Percentiles rank a stretch among this genome's conserved stretches.
Conservation (phyloP, 2,329 filamentous ascomycete genomes). For the Talaromyces sp. region DNA sequence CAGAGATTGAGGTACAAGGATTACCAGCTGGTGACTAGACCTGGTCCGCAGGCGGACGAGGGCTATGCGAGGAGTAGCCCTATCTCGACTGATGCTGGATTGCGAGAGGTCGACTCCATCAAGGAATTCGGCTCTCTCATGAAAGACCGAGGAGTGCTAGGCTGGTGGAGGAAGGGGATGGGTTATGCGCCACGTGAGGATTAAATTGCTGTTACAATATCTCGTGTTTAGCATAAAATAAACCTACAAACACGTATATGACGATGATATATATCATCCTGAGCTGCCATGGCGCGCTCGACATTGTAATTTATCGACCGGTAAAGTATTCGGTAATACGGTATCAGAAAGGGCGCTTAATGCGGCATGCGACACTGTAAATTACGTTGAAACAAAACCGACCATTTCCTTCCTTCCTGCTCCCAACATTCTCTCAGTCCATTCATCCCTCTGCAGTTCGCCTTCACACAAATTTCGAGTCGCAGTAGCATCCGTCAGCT, state of each 20-base stretch:
- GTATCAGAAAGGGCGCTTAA: not conserved
- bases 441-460: not conserved
- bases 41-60: constrained; percentile 31
- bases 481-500: not conserved
- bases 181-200: constrained; percentile 33
- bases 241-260: not conserved
- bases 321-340: not conserved
- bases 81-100: constrained; percentile 19
- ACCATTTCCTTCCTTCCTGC: not conserved
- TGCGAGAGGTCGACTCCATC: constrained; percentile 57
- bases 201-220: not conserved
- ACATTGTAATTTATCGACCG: not conserved
- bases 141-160: constrained; percentile 52
- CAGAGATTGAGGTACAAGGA: constrained; percentile 66
- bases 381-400: not conserved
- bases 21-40: constrained; percentile 57
- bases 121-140: constrained; percentile 60
- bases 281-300: not conserved
- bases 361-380: not conserved
- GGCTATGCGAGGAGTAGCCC: constrained; percentile 1
- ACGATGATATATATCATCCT: not conserved
- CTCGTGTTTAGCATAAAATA: not conserved
- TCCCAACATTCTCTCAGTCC: not conserved
- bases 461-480: not conserved
- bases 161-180: constrained; percentile 67